These are phyloP conservation scores for Penicillium fimorum DNA, from an alignment of 495 filamentous ascomycete species.

Conservation along the genomic window DNA sequence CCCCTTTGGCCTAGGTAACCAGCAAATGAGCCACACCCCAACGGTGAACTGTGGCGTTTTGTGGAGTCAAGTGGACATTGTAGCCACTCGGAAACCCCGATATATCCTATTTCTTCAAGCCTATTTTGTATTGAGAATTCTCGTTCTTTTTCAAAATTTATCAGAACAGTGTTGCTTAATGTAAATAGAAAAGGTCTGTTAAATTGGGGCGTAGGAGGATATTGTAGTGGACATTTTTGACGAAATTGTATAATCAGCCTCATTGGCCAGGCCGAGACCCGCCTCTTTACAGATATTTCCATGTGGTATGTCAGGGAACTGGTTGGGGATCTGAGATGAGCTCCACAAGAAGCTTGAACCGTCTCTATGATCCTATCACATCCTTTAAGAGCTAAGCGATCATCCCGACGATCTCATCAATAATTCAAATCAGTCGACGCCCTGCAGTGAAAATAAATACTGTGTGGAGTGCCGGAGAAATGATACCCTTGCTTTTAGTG, in stretches of 20 bases:
- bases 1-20: not conserved
- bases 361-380: slow-evolving; percentile 8
- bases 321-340: slow-evolving; percentile 7
- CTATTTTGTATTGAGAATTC: not conserved
- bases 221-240: slow-evolving; percentile 3
- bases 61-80: slow-evolving; percentile 12
- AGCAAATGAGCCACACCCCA: slow-evolving; percentile 24
- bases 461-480: not conserved
- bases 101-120: not conserved
- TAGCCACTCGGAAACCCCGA: slow-evolving; percentile 20
- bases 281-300: not conserved
- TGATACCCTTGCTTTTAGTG: not conserved
- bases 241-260: slow-evolving; percentile 13
- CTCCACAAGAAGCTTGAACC: slow-evolving; percentile 22
- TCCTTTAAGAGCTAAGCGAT: slow-evolving; percentile 14
- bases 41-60: slow-evolving; percentile 24
- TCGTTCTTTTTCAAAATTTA: not conserved
- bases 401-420: slow-evolving; percentile 22
- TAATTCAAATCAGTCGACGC: slow-evolving; percentile 12
- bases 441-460: too few relatives aligned
- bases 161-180: slow-evolving; percentile 21
- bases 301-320: slow-evolving; percentile 7
- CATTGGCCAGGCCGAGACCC: slow-evolving; percentile 1
- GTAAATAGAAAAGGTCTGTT: not conserved
- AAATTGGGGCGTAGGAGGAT: slow-evolving; percentile 1